These are phyloP conservation scores for Kuraishia borneana DNA, from an alignment of 805 yeast genomes.

Conservation along the genomic window DNA sequence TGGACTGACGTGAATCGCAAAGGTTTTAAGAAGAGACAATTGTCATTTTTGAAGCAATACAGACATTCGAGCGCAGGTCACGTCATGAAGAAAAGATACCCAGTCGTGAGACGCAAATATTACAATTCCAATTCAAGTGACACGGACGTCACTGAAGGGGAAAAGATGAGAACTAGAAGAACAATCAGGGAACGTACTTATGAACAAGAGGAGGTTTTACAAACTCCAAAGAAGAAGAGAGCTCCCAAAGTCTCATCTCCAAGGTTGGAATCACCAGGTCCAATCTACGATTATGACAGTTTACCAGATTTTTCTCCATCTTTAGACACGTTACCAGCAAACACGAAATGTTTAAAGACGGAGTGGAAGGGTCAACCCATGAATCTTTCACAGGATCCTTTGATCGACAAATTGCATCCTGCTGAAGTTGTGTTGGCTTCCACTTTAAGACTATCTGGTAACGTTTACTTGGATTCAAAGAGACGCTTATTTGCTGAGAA, in stretches of 20 bases:
- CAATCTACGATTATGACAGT: slow-evolving; percentile 53
- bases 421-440: slow-evolving; percentile 85
- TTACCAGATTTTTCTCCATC: slow-evolving; percentile 83
- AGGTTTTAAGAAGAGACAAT: slow-evolving; percentile 35
- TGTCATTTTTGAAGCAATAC: slow-evolving; percentile 44
- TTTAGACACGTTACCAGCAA: slow-evolving; percentile 45
- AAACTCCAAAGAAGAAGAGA: slow-evolving; percentile 24
- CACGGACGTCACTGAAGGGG: slow-evolving; percentile 27
- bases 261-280: slow-evolving; percentile 24
- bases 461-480: slow-evolving; percentile 69
- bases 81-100: slow-evolving; percentile 9
- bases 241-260: slow-evolving; percentile 24
- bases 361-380: slow-evolving; percentile 99
- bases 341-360: slow-evolving; percentile 61
- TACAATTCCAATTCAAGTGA: slow-evolving; percentile 11
- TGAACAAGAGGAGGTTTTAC: slow-evolving; percentile 19
- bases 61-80: slow-evolving; percentile 7
- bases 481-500: slow-evolving; percentile 84
- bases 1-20: slow-evolving; percentile 31
- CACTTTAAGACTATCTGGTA: slow-evolving; percentile 79
- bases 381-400: slow-evolving; percentile 77
- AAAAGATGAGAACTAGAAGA: slow-evolving; percentile 48
- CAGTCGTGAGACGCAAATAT: slow-evolving; percentile 17
- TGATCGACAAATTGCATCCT: slow-evolving; percentile 67
- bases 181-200: slow-evolving; percentile 28